A percentile compares a stretch with the other conserved stretches of the same genome.
Conservation (phyloP, 108 stramenopile species). For the Pelagomonas calceolata region DNA sequence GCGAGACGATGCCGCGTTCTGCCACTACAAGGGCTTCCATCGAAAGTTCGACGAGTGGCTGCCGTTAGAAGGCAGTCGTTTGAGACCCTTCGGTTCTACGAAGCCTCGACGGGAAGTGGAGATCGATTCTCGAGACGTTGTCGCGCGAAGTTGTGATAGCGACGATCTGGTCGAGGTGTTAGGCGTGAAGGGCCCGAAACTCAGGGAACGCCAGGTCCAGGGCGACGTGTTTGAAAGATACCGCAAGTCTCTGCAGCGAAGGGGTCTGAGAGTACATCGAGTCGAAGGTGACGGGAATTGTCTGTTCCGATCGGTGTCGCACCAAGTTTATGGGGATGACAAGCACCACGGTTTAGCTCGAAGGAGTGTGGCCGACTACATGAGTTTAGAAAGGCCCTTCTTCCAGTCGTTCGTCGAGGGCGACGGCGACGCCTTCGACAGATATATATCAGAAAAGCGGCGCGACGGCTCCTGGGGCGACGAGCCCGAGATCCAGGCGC, state of each 20-base stretch:
- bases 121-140: too few species aligned
- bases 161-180: too few species aligned
- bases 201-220: background rate
- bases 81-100: constrained; percentile 14
- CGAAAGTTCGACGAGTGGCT: constrained; percentile 30
- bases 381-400: constrained; percentile 49
- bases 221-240: constrained; percentile 6
- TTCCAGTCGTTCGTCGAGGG: constrained; percentile 66
- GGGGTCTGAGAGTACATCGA: constrained; percentile 19
- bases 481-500: constrained; percentile 90
- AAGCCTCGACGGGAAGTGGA: background rate
- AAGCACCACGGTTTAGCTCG: constrained; percentile 69
- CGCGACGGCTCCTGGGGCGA: constrained; percentile 79
- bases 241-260: constrained; percentile 7
- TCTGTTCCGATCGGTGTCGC: constrained; percentile 78
- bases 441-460: constrained; percentile 67
- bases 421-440: constrained; percentile 37
- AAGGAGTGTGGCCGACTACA: constrained; percentile 71
- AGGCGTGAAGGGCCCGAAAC: too few species aligned
- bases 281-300: constrained; percentile 89
- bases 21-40: constrained; percentile 20
- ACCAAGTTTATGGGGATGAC: constrained; percentile 89
- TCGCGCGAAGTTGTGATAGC: too few species aligned
- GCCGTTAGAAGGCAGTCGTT: background rate
- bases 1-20: background rate